A percentile compares a stretch with the other conserved stretches of the same genome.
phyloP scores from a whole-genome alignment of 2,329 filamentous ascomycete species.

The Neophaeococcomyces aloes region DNA sequence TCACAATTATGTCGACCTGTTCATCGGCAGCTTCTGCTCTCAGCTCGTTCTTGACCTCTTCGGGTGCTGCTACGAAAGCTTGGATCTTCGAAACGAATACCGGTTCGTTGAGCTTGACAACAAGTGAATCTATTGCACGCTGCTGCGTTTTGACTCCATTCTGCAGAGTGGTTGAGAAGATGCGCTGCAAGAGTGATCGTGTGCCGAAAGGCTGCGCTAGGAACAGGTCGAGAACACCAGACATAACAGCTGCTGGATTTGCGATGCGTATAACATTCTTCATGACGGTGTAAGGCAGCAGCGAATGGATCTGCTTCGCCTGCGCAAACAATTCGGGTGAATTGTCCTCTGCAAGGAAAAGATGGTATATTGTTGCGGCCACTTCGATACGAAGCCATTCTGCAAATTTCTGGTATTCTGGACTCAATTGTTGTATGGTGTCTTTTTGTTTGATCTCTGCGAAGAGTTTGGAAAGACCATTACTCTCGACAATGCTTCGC shows the following conservation, averaged over 20 bases:
- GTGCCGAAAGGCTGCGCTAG: conserved; percentile 88
- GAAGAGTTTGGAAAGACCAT: conserved; percentile 83
- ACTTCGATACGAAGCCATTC: conserved; percentile 98
- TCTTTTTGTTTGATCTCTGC: conserved; percentile 85
- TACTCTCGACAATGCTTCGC: conserved; percentile 58
- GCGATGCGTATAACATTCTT: conserved; percentile 97
- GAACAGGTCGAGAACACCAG: conserved; percentile 87
- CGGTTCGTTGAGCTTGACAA: conserved; percentile 67
- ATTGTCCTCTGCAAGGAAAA: conserved; percentile 96
- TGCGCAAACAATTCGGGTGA: conserved; percentile 93
- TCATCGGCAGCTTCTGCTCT: conserved; percentile 63
- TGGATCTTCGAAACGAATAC: conserved; percentile 72
- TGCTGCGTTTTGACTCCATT: conserved; percentile 85
- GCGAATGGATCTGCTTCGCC: conserved; percentile 82
- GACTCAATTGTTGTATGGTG: conserved; percentile 74
- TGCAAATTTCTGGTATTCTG: conserved; percentile 95
- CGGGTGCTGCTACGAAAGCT: conserved; percentile 63
- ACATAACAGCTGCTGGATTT: conserved; percentile 95
- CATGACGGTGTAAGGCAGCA: conserved; percentile 83
- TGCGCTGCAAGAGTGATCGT: conserved; percentile 81
- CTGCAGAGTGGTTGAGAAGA: conserved; percentile 82
- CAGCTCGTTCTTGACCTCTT: conserved; percentile 63
- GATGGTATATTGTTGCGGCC: conserved; percentile 88
- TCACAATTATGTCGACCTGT: conserved; percentile 73
- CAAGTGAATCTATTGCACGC: conserved; percentile 69